phyloP scores from a whole-genome alignment of 1,284 basidiomycete species.

The Ganoderma multipileum region DNA sequence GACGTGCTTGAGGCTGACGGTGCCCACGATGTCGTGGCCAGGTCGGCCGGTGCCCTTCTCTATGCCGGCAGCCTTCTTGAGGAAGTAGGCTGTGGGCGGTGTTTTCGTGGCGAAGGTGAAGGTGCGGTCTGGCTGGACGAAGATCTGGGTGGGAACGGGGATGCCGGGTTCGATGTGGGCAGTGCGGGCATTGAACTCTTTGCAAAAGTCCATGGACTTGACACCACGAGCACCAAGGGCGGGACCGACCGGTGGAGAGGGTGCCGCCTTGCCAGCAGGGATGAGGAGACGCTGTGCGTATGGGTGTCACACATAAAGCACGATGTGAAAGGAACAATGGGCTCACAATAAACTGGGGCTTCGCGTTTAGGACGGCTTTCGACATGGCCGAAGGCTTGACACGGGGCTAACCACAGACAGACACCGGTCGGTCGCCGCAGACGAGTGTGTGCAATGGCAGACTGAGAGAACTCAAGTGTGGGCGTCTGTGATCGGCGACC shows the following conservation, averaged over 20 bases:
- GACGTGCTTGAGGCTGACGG: slow-evolving; percentile 94
- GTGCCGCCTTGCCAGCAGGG: slow-evolving; percentile 93
- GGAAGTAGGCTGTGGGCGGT: slow-evolving; percentile 90
- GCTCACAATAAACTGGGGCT: slow-evolving; percentile 71
- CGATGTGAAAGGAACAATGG: slow-evolving; percentile 14
- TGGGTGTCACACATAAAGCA: slow-evolving; percentile 54
- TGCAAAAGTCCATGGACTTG: slow-evolving; percentile 99
- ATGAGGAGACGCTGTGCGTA: slow-evolving; percentile 90
- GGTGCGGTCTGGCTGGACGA: slow-evolving; percentile 92
- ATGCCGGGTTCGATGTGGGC: slow-evolving; percentile 88
- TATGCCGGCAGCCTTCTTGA: slow-evolving; percentile 92
- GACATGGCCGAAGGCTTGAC: slow-evolving; percentile 53
- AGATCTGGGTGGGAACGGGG: slow-evolving; percentile 91
- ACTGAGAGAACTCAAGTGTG: neutral
- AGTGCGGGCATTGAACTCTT: slow-evolving; percentile 94
- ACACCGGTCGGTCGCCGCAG: slow-evolving; percentile 17
- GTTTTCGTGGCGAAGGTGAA: slow-evolving; percentile 95
- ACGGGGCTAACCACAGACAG: slow-evolving; percentile 17
- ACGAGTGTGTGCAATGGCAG: neutral
- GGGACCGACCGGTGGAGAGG: slow-evolving; percentile 96
- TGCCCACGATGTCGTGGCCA: slow-evolving; percentile 80
- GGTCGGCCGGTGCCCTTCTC: slow-evolving; percentile 88
- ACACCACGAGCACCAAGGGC: slow-evolving; percentile 98
- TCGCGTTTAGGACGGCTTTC: slow-evolving; percentile 57
- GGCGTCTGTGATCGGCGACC: slow-evolving; percentile 18